Evolutionary conservation across 371 early-diverging fungal genomes (phyloP).

Genomic region (Coemansia sp.): DNA sequence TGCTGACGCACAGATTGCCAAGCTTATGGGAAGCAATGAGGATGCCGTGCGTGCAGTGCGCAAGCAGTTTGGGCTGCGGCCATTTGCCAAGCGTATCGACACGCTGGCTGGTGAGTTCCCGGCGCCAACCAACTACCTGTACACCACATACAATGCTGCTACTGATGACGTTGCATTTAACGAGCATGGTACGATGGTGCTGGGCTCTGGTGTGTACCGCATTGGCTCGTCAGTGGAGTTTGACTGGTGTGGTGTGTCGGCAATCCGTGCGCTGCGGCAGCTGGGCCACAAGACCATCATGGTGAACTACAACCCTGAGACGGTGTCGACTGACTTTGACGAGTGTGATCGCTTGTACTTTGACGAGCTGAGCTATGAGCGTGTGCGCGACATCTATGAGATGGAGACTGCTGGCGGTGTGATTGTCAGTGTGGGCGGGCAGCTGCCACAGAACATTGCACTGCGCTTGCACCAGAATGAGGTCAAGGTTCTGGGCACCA

Average conservation of each 20-base stretch:
- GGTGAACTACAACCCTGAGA: constrained; percentile 97
- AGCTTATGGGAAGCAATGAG: constrained; percentile 59
- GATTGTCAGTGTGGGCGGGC: constrained; percentile 87
- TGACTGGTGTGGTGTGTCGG: constrained; percentile 89
- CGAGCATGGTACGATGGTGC: constrained; percentile 86
- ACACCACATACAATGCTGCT: constrained; percentile 88
- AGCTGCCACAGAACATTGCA: constrained; percentile 93
- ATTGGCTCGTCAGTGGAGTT: constrained; percentile 94
- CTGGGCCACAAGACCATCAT: constrained; percentile 83
- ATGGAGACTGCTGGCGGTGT: constrained; percentile 76
- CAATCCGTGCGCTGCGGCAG: constrained; percentile 76
- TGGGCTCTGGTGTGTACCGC: constrained; percentile 95
- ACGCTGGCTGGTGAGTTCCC: constrained; percentile 94
- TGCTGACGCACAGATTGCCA: constrained; percentile 83
- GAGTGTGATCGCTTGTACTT: constrained; percentile 94
- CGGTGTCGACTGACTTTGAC: constrained; percentile 93
- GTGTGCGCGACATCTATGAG: constrained; percentile 92
- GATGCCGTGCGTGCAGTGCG: constrained; percentile 75
- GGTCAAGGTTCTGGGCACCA: constrained; percentile 83
- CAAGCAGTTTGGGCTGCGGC: constrained; percentile 65
- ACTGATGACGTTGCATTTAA: constrained; percentile 79
- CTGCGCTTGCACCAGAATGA: constrained; percentile 64
- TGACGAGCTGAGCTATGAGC: constrained; percentile 86
- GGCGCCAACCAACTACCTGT: constrained; percentile 87
- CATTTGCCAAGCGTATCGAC: constrained; percentile 89